phyloP scores from a whole-genome alignment of 108 stramenopile species.

The Cyclostephanos invisitatus region DNA sequence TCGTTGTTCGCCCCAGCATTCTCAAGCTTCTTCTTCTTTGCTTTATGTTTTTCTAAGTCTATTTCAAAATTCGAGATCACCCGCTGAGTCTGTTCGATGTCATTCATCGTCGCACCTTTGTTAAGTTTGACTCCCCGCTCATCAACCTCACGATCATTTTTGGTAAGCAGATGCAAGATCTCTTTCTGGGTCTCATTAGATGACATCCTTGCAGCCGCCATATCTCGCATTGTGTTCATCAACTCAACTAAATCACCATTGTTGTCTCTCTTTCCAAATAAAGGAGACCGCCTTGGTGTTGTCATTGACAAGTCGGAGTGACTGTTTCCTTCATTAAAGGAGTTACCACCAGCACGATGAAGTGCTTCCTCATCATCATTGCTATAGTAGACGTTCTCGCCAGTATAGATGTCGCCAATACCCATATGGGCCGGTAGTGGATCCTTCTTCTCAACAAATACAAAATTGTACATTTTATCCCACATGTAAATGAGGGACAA shows the following conservation, averaged over 20 bases:
- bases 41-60: not conserved
- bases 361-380: no score
- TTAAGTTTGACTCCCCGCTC: no score
- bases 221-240: no score
- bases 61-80: not conserved
- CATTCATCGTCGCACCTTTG: not conserved
- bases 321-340: no score
- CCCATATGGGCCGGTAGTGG: not conserved
- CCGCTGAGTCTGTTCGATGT: not conserved
- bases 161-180: no score
- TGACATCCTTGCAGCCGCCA: no score
- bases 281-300: no score
- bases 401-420: not conserved
- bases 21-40: not conserved
- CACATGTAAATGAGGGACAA: slow-evolving; percentile 5
- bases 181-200: no score
- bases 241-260: not conserved
- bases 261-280: not conserved
- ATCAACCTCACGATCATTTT: no score
- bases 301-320: no score
- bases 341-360: no score
- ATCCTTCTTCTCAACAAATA: slow-evolving; percentile 3
- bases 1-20: not conserved
- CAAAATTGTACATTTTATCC: slow-evolving; percentile 5
- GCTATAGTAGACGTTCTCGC: no score